Evolutionary conservation across 169 alveolate species (phyloP), one percentile per base, ranked within the genome.

Genomic region (Plasmodium malariae): DNA sequence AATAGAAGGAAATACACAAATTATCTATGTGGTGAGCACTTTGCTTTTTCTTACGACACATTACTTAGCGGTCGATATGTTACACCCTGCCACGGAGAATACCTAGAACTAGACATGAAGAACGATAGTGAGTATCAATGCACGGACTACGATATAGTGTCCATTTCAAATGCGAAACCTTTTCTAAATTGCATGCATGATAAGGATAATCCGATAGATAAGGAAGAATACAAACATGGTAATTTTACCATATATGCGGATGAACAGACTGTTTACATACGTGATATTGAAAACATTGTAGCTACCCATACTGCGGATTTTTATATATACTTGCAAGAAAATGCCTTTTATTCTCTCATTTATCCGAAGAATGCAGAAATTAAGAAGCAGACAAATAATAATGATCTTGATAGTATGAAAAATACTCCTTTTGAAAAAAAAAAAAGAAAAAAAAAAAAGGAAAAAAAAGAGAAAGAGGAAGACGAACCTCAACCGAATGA

Each of bases 171-270:
- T 55, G 89, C 69, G 0, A 76, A 76, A 49, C 11, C 45, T 12
- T 76, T 45, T 67, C 11, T 76, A 55, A 45, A 40, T 11, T 76
- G 89, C 45, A 11, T 0, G 0, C 21, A 30, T 0, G 51, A 43
- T 11, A 24, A 37, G 43, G 24, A 43, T 21, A 21, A 11, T 2
- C 17, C 37, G 12, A 9, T 12, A 11, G 12, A 65, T 34, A 62
- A 34, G 4, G 21, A n/a, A 17, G 12, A 17, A 49, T 24, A 59
- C 43, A 17, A 11, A 34, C 30, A 34, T 34, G 49, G 24, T 2
- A 30, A 45, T 9, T 30, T 21, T 19, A 76, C 65, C 43, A 55
- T 76, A 32, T 76, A 60, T 21, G 76, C 89, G 37, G 89, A 76
- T 63, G 63, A 26, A n/a, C 11, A 49, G 28, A 32, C 37, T 30